Evolutionary conservation across 305 asterid genomes (phyloP).

Genomic region (Fraxinus sp.): DNA sequence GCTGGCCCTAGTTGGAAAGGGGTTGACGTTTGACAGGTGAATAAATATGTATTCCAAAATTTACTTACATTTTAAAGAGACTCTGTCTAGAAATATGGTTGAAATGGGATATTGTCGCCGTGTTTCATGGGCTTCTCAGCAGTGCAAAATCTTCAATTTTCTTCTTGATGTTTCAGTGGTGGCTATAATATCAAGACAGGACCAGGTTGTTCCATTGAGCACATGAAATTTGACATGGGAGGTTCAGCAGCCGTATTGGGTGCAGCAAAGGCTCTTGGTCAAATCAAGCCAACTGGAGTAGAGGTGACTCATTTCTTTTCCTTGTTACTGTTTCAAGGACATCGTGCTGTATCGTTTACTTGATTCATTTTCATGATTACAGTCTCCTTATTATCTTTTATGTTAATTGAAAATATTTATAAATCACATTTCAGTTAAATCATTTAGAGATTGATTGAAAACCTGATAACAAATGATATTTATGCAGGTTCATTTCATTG

Average conservation of each 20-base stretch:
- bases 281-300: constrained; percentile 89
- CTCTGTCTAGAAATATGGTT: background rate
- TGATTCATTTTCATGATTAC: background rate
- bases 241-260: constrained; percentile 97
- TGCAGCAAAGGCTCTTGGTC: constrained; percentile 96
- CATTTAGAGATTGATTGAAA: constrained; percentile 11
- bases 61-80: background rate
- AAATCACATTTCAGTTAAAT: background rate
- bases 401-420: background rate
- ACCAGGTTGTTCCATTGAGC: constrained; percentile 80
- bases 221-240: constrained; percentile 97
- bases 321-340: background rate
- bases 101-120: background rate
- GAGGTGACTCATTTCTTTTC: constrained; percentile 51
- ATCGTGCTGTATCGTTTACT: background rate
- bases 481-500: constrained; percentile 76
- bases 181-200: constrained; percentile 93
- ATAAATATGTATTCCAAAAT: background rate
- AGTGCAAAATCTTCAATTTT: constrained; percentile 7
- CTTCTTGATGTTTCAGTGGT: constrained; percentile 36
- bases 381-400: background rate
- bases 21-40: constrained; percentile 98
- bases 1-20: constrained; percentile 94
- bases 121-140: background rate
- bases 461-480: constrained; percentile 17